Evolutionary conservation across 768 basidiomycete species (phyloP), one percentile per base, ranked within the genome.

Genomic region (Rhizopogon sp.): DNA sequence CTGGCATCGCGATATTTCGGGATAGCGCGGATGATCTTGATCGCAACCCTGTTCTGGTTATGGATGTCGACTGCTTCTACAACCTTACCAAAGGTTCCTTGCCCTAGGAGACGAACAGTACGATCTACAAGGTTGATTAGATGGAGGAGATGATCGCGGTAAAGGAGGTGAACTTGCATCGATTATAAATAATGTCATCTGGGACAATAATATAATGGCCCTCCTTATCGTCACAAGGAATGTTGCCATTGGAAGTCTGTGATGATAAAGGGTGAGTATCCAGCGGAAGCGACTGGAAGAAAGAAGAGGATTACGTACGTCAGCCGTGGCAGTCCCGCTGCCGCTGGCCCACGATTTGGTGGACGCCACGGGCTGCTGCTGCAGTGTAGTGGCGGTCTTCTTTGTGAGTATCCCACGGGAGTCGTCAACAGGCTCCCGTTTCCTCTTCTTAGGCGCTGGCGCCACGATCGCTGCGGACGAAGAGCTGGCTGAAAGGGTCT

Each of bases 81-180:
- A 31, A 99, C 97, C 72, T 98, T 99, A 62, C 97, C 97, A 66
- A 98, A 99, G 13, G 97, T 98, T 11, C 97, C 97, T 75, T 98
- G 96, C 16, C 97, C 97, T 5, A 99, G 78, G 22, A 95, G 77
- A 55, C 85, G 81, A 57, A 95, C 84, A 41, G 95, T 98, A 46
- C 89, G 90, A 82, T 98, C 96, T 98, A 64, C 13, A 56, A 58
- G 42, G 39, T 64, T 70, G 41, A 56, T 56, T 47, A 43, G 53
- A 56, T 49, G 44, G 39, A 16, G 17, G 35, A 42, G 42, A 52
- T 50, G 44, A 50, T 52, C 50, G 47, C 14, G 3, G 20, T 16
- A 37, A 49, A 40, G 45, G 55, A 50, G 28, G 43, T 8, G 22
- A 25, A 77, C 87, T 62, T 72, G 92, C 95, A 96, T 63, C 90